Conservation (phyloP, 23 red algal species). For the Gracilaria domingensis region DNA sequence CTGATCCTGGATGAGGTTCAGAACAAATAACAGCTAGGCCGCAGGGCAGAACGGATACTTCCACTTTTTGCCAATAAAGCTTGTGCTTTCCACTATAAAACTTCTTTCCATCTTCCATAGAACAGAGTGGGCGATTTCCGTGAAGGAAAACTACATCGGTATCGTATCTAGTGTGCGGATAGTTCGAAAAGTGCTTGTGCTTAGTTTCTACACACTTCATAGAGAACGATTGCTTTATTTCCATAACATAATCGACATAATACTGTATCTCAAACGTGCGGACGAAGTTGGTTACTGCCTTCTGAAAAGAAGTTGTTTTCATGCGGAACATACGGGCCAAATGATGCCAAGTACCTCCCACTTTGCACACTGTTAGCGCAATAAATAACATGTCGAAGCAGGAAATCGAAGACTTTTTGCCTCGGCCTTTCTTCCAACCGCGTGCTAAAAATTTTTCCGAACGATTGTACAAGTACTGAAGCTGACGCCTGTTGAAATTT, state of each 20-base stretch:
- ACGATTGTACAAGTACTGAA: not conserved
- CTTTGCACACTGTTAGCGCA: slow-evolving; percentile 1
- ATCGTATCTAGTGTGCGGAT: not conserved
- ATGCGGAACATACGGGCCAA: slow-evolving; percentile 1
- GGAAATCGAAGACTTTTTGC: not conserved
- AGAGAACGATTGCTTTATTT: not conserved
- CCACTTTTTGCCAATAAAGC: not conserved
- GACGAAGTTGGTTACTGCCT: not conserved
- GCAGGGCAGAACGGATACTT: not conserved
- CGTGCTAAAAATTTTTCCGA: not conserved
- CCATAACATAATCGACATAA: slow-evolving; percentile 14
- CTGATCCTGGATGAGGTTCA: not conserved
- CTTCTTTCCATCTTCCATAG: not conserved
- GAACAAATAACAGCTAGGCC: not conserved
- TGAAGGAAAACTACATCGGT: not conserved
- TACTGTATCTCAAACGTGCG: not conserved
- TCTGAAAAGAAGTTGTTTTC: slow-evolving; percentile 7
- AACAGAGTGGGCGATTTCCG: too few species aligned
- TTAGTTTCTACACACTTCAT: not conserved
- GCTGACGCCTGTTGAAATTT: not conserved
- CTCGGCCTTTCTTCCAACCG: not conserved
- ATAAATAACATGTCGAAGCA: slow-evolving; percentile 14
- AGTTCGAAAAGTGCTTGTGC: not conserved
- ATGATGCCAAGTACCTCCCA: slow-evolving; percentile 5
- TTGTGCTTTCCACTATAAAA: slow-evolving; percentile 14